A percentile compares a stretch with the other conserved stretches of the same genome.
Evolutionary conservation across 331 rosid species (phyloP).

Genomic region (Cydonia oblonga): DNA sequence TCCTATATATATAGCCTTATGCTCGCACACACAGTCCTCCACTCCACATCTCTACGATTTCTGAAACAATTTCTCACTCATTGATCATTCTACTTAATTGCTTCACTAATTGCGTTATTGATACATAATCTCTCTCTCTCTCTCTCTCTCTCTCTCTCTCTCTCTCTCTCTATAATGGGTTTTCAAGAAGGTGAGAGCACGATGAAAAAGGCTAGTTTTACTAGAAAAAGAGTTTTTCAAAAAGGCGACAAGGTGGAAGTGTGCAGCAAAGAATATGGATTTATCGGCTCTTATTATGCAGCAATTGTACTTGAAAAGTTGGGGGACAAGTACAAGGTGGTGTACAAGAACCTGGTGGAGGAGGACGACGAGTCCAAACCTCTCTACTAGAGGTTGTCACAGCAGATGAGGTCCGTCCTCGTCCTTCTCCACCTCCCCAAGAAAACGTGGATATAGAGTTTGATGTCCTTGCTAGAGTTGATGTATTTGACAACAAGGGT

Average conservation of each 20-base stretch:
- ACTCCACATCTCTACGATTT: too few relatives aligned
- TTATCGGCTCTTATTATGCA: background rate
- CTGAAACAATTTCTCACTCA: too few relatives aligned
- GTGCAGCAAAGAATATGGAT: background rate
- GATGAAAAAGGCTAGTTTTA: background rate
- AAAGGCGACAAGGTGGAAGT: background rate
- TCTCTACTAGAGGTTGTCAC: background rate
- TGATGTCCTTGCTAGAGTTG: background rate
- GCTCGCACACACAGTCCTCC: too few relatives aligned
- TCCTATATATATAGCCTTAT: too few relatives aligned
- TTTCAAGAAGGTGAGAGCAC: too few relatives aligned
- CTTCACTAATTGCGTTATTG: too few relatives aligned
- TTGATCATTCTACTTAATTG: too few relatives aligned
- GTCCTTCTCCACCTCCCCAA: too few relatives aligned
- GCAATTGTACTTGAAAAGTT: background rate
- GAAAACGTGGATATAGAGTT: background rate
- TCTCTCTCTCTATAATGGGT: too few relatives aligned
- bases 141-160: too few relatives aligned
- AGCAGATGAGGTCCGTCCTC: background rate
- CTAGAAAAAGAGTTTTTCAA: background rate
- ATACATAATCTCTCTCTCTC: too few relatives aligned
- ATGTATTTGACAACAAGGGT: background rate
- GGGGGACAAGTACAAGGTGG: background rate
- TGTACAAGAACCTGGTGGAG: background rate
- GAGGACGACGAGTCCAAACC: background rate